Evolutionary conservation across 768 basidiomycete genomes (phyloP), one percentile per base, ranked within the genome.

Genomic region (Russula griseocarnosa): DNA sequence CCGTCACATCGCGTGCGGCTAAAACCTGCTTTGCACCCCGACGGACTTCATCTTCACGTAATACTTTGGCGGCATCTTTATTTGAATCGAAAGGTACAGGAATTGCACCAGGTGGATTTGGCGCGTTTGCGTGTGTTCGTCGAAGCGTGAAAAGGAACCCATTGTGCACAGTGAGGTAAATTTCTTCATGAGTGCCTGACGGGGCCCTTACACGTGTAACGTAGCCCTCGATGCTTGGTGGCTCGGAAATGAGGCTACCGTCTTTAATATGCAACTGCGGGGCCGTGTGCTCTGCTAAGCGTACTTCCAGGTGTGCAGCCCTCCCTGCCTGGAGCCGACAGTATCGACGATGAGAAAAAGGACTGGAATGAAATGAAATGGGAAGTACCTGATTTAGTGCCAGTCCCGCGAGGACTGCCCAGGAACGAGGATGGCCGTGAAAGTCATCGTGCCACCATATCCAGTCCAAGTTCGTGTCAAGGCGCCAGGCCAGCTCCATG

Each of bases 201-300:
- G 82, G 84, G 3, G 84, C 80, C 66, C 78, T 81, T 69, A 91
- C 80, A 53, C 86, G 86, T 64, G 90, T 83, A 49, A 95, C 76
- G 74, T 90, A 97, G 3, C 95, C 95, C 74, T 98, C 95, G 53
- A 96, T 78, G 0, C 84, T 82, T 0, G 87, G 85, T 2, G 95
- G 95, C 69, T 95, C 92, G 38, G 82, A 74, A 20, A 94, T 71
- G 42, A 73, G 75, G 18, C 74, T 79, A 11, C 80, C 81, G 55
- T 82, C 78, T 53, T 77, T 76, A 70, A 75, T 73, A 77, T 71
- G 77, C 77, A 74, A 24, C 20, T 70, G 72, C 8, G 72, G 82
- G 5, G 86, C 82, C 26, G 76, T 79, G 73, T 98, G 95, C 57
- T 86, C 81, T 7, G 84, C 86, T 1, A 88, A 75, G 5, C 92